Evolutionary conservation across 1,284 basidiomycete species (phyloP), one percentile per base, ranked within the genome.

Genomic region (Phaffia rhodozyma): DNA sequence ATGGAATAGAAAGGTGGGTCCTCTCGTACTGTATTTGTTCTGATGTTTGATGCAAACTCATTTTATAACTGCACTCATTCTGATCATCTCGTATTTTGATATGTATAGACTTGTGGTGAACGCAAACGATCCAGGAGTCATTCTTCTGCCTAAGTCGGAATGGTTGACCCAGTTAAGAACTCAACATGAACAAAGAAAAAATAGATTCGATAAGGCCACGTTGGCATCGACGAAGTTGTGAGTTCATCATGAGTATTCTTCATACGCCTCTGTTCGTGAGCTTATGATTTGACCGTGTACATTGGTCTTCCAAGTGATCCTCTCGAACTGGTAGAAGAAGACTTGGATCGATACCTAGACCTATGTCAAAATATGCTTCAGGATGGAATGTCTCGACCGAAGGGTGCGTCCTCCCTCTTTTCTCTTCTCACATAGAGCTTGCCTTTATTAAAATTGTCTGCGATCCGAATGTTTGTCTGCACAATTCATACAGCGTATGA

Each of bases 341-440:
- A 78, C 71, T 70, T 88, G 60, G 86, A 89, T 67, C 78, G 79
- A 50, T 91, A 88, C 71, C 73, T 90, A 38, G 75, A 75, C 29
- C 85, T 89, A 67, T 86, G 84, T 69, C 81, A 84, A 71, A 74
- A 74, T 30, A 82, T 82, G 6, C 71, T 89, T 58, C 68, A 83
- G 4, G 75, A 71, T 25, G 66, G 60, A 51, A 60, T 65, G 43
- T 54, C 55, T 1, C 29, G 27, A 29, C 61, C 62, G 32, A 65
- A 62, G 30, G 51, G 56, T 52, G 51, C 48, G 54, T 56, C 55
- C 58, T 59, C 51, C 16, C 34, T 56, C 51, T 54, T 48, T 23
- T 58, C 29, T 27, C 60, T 56, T 29, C 29, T 27, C 47, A 38
- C 51, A n/a, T 11, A 7, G 5, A 43, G 13, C 38, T 2, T 43